Percentiles rank a stretch among this genome's conserved stretches.
Evolutionary conservation across 2,329 filamentous ascomycete species (phyloP).

Genomic region (Talaromyces funiculosus): DNA sequence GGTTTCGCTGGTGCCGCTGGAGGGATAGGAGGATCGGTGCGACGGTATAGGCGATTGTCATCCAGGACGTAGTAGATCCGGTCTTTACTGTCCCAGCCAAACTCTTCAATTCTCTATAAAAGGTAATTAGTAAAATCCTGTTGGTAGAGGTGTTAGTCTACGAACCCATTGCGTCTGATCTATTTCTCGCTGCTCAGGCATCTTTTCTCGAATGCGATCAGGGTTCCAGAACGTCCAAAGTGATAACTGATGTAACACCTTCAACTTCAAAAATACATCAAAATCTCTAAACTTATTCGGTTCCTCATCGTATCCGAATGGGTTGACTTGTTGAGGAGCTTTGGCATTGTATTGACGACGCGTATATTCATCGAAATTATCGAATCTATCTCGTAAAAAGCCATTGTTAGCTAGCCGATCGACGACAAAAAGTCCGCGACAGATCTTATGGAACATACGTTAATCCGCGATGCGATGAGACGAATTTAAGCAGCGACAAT

Average conservation of each 20-base stretch:
- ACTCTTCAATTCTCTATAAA: constrained; percentile 39
- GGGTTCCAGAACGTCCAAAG: constrained; percentile 84
- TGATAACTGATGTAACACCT: constrained; percentile 78
- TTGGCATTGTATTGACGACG: constrained; percentile 83
- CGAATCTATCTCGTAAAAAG: constrained; percentile 50
- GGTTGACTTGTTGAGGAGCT: constrained; percentile 66
- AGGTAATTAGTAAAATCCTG: not conserved
- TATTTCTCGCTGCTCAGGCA: constrained; percentile 72
- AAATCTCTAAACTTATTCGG: constrained; percentile 73
- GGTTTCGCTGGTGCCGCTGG: constrained; percentile 53
- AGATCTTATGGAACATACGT: constrained; percentile 60
- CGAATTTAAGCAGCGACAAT: constrained; percentile 79
- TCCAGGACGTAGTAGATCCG: constrained; percentile 86
- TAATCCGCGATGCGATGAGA: constrained; percentile 87
- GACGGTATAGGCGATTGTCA: constrained; percentile 86
- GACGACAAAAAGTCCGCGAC: not conserved
- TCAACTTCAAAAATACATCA: constrained; percentile 72
- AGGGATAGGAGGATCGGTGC: constrained; percentile 66
- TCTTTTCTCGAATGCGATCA: constrained; percentile 77
- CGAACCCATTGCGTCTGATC: constrained; percentile 81
- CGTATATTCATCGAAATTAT: constrained; percentile 90
- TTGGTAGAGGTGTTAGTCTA: constrained; percentile 12
- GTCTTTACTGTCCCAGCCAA: constrained; percentile 81
- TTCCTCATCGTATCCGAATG: constrained; percentile 72
- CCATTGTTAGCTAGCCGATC: not conserved